Evolutionary conservation across 2,329 filamentous ascomycete species (phyloP).

Genomic region (Macroventuria anomochaeta): DNA sequence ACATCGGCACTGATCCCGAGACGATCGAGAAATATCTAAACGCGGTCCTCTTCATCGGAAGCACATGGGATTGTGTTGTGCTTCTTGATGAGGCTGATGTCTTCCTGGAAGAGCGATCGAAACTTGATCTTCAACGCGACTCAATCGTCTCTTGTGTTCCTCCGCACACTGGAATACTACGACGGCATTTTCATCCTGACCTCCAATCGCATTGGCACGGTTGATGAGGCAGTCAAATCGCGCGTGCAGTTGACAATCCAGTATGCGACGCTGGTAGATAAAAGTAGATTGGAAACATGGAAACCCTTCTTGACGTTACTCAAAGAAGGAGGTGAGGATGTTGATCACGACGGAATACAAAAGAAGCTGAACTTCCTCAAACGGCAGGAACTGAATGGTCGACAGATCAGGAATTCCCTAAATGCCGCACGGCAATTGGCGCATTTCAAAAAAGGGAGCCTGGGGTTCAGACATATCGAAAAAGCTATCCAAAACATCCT

Average conservation of each 20-base stretch:
- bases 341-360: not conserved
- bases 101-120: constrained; percentile 59
- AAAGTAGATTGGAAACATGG: constrained; percentile 2
- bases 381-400: constrained; percentile 44
- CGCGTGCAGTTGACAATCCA: constrained; percentile 52
- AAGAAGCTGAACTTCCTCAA: constrained; percentile 45
- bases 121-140: constrained; percentile 22
- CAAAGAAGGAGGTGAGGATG: not conserved
- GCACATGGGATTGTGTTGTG: constrained; percentile 60
- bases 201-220: constrained; percentile 49
- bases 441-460: not conserved
- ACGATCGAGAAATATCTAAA: constrained; percentile 9
- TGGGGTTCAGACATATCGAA: constrained; percentile 6
- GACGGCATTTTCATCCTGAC: constrained; percentile 53
- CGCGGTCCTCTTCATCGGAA: not conserved
- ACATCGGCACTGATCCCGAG: constrained; percentile 9
- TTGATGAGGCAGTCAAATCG: constrained; percentile 51
- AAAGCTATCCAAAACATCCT: not conserved
- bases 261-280: constrained; percentile 54
- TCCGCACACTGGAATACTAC: constrained; percentile 52
- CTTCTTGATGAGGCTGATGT: constrained; percentile 48
- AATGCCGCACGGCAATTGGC: constrained; percentile 46
- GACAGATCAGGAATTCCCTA: constrained; percentile 52
- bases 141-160: constrained; percentile 29
- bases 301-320: not conserved